Base-by-base conservation (phyloP, 768 basidiomycete species). In the Lactarius sp. region DNA sequence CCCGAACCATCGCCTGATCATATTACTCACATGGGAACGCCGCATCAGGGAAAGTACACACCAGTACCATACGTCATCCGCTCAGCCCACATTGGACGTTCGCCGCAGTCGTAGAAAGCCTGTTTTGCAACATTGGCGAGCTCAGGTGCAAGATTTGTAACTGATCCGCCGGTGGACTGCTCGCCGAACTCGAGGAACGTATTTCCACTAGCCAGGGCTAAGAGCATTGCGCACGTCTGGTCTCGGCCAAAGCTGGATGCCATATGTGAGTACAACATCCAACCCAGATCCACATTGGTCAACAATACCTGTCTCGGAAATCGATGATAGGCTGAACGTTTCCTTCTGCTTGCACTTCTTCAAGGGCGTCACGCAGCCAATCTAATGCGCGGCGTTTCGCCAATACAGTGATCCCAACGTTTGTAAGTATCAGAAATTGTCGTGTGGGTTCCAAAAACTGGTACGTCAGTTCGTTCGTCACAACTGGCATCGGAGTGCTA, bases 181-280 rank as follows among this genome's bases (percentile, higher is more conserved):
- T 83, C 83, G n/a, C 76, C 75, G 34, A 77, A 74, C 62, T 89
- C 86, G 59, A 94, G 74, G 74, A 87, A 93, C 1, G 87, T 86
- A 73, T 94, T 94, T 41, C 89, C 90, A 62, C 88, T 83, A 0
- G 93, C 91, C 60, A 98, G 81, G 12, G 87, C 89, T 14, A 96
- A 81, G 18, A 93, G 83, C 90, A 97, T 95, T 6, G 92, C 88
- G 69, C 93, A 95, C 3, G 92, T 89, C 70, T 96, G 91, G 72
- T 94, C 91, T 58, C 92, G 83, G 52, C 94, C 94, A 73, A 90
- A 97, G 71, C 94, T 96, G 68, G 18, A 31, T 31, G 44, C 13
- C 16, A 59, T 10, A 61, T 33, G 49, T 64, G 64, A 68, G 56
- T 52, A 16, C 49, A 46, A 27, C 22, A 14, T 70, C 36, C 67